Evolutionary conservation across 495 filamentous ascomycete genomes (phyloP).

Genomic region (Elaphomyces granulatus): DNA sequence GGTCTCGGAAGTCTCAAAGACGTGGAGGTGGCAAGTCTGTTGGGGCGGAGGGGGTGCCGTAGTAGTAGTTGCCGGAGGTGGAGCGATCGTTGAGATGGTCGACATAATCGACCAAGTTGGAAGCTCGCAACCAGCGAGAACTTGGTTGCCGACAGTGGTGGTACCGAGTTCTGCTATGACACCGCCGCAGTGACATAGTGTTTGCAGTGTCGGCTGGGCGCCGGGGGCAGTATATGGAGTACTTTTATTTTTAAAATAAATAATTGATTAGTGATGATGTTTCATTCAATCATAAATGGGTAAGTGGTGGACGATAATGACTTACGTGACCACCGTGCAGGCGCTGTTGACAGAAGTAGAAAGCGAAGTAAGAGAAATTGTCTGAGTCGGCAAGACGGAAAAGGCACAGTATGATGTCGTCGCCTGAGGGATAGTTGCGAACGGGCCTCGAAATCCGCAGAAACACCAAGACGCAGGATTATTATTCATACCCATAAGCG

Average conservation of each 20-base stretch:
- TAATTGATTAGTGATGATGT: too few relatives aligned
- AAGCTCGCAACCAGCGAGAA: conserved; percentile 1
- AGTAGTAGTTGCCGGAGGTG: too few relatives aligned
- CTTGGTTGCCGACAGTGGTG: neutral
- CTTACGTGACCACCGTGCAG: neutral
- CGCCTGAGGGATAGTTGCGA: conserved; percentile 1
- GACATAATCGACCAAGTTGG: neutral
- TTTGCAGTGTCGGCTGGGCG: neutral
- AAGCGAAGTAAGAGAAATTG: conserved; percentile 2
- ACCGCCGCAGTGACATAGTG: conserved; percentile 1
- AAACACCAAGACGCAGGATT: conserved; percentile 2
- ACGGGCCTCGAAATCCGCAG: conserved; percentile 1
- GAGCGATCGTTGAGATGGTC: conserved; percentile 2
- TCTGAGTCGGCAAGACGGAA: conserved; percentile 1
- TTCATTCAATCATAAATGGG: too few relatives aligned
- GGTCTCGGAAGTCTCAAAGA: conserved; percentile 1
- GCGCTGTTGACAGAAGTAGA: neutral
- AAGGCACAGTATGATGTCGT: conserved; percentile 3
- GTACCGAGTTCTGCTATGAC: conserved; percentile 1
- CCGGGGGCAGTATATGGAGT: neutral
- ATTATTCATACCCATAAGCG: conserved; percentile 1
- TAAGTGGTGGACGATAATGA: too few relatives aligned
- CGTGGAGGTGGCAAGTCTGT: neutral
- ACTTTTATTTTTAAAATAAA: neutral
- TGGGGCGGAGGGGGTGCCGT: conserved; percentile 1